Percentiles rank a stretch among this genome's conserved stretches.
Conservation (phyloP, 768 basidiomycete species). For the Amanita phalloides region DNA sequence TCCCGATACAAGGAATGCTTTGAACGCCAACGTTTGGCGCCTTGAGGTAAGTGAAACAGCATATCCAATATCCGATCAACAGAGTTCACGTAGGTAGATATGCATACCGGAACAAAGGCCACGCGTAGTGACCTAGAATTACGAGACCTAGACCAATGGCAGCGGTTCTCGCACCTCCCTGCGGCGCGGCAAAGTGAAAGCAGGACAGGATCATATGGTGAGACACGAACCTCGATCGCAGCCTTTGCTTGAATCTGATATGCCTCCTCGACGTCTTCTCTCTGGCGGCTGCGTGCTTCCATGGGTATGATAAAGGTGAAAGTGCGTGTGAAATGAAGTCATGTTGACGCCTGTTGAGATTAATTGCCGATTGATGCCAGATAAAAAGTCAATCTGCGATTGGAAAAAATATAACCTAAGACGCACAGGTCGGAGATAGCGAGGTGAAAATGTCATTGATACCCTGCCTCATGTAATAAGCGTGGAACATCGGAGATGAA, state of each 20-base stretch:
- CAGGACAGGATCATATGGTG: background rate
- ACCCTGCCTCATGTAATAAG: background rate
- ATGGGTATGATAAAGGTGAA: background rate
- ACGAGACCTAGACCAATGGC: slow-evolving; percentile 50
- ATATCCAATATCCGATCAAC: background rate
- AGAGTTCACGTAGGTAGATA: background rate
- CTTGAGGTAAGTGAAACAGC: slow-evolving; percentile 22
- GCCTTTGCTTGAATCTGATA: slow-evolving; percentile 49
- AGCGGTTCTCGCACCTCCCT: slow-evolving; percentile 47
- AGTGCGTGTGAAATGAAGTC: background rate
- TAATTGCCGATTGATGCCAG: background rate
- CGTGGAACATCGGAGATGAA: slow-evolving; percentile 1
- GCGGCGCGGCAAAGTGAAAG: slow-evolving; percentile 5
- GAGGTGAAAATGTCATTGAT: background rate
- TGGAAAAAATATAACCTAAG: background rate
- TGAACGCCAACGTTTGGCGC: slow-evolving; percentile 73
- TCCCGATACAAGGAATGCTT: slow-evolving; percentile 64
- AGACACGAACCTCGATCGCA: slow-evolving; percentile 38
- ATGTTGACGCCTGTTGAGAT: slow-evolving; percentile 1
- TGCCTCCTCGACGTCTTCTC: slow-evolving; percentile 47
- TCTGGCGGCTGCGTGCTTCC: slow-evolving; percentile 31
- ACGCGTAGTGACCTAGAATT: slow-evolving; percentile 55
- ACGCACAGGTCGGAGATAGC: background rate
- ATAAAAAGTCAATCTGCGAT: background rate
- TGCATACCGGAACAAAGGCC: slow-evolving; percentile 57